Percentiles rank a stretch among this genome's conserved stretches.
Evolutionary conservation across 495 filamentous ascomycete genomes (phyloP).

Genomic region (Amphirosellinia nigrospora): DNA sequence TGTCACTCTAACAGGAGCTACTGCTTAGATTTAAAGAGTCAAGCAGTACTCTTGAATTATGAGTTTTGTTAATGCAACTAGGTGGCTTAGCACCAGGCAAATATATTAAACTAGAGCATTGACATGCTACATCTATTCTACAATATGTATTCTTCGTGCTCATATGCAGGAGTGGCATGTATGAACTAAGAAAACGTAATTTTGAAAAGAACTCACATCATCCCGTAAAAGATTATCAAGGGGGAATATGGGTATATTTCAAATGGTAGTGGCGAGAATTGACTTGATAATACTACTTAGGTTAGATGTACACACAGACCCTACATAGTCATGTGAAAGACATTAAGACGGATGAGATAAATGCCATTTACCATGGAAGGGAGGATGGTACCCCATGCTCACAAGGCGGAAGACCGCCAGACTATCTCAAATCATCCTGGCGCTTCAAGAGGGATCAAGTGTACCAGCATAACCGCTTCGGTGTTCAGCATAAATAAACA

Average conservation of each 20-base stretch:
- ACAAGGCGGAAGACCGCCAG: constrained; percentile 8
- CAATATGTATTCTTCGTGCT: background rate
- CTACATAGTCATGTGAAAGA: background rate
- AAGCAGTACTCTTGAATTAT: background rate
- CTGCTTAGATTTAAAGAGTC: background rate
- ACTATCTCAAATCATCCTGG: background rate
- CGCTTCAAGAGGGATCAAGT: background rate
- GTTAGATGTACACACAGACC: background rate
- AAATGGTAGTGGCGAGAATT: background rate
- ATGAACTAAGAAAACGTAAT: background rate
- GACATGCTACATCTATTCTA: background rate
- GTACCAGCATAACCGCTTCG: background rate
- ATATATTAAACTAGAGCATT: background rate
- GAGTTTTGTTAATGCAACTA: background rate
- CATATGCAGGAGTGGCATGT: background rate
- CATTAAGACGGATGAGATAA: background rate
- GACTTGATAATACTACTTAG: background rate
- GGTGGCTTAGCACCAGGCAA: background rate
- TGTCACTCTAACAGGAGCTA: constrained; percentile 46
- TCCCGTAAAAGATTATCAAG: background rate
- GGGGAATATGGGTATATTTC: background rate
- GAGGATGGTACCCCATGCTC: background rate
- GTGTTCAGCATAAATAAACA: background rate
- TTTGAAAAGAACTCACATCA: background rate
- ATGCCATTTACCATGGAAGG: background rate